Evolutionary conservation across 1,284 basidiomycete genomes (phyloP), one percentile per base, ranked within the genome.

Genomic region (Vanrija pseudolonga): DNA sequence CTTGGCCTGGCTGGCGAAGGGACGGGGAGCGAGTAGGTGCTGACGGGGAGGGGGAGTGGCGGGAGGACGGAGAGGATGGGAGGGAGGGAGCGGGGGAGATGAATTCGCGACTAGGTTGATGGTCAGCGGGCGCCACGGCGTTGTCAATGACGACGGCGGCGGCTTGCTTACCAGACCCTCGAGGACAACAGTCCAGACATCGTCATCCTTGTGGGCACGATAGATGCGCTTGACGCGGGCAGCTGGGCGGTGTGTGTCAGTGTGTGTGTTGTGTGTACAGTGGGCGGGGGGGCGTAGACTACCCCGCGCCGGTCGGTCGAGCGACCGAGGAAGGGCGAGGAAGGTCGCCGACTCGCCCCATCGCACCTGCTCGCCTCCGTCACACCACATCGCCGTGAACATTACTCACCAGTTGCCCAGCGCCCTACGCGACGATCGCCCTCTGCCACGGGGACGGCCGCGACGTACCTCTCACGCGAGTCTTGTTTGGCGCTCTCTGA

Each of bases 41-140:
- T 61, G 5, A 63, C 58, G 3, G 63, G 58, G 1, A 72, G 53
- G 3, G 69, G 67, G 14, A 67, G 58, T 2, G 63, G 65, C 6
- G 71, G 71, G 4, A 72, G 61, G 47, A 74, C 68, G 4, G 71
- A 69, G 6, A 74, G 53, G 20, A 71, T 57, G 2, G 72, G 72
- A 2, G 72, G 72, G 3, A 74, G 62, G 0, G 69, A 66, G 32
- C 66, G 61, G 3, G 72, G 69, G 8, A 74, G 63, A 28, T 70
- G 59, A 20, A 74, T 64, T 3, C 72, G 63, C 22, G 68, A 51
- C 67, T 68, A 24, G 6, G 6, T 40, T 18, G 6, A 14, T 44
- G 42, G 24, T n/a, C 19, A 36, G 26, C 22, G 40, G 22, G 42
- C 22, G 22, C 18, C 42, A 47, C 23, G 18, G 32, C 32, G 9